A percentile compares a stretch with the other conserved stretches of the same genome.
phyloP scores from a whole-genome alignment of 352 stramenopile species.

The Phytophthora pluvialis region DNA sequence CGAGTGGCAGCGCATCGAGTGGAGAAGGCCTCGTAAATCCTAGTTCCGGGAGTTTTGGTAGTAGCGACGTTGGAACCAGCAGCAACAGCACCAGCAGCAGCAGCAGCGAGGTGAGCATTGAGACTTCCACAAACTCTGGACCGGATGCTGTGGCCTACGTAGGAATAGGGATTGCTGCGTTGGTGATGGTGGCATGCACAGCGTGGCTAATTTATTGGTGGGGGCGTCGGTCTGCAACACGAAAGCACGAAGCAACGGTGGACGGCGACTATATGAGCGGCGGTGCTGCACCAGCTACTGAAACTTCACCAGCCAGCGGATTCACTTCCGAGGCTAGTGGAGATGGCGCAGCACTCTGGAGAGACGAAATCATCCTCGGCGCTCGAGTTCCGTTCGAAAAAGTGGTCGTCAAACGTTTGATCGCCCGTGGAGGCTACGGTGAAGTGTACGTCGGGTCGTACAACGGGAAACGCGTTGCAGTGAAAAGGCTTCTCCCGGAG shows the following conservation, averaged over 20 bases:
- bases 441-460: constrained; percentile 30
- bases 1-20: background rate
- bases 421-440: constrained; percentile 35
- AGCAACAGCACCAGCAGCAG: background rate
- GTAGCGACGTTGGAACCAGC: background rate
- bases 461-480: constrained; percentile 23
- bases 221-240: background rate
- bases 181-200: background rate
- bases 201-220: background rate
- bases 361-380: constrained; percentile 31
- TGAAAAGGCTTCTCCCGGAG: constrained; percentile 31
- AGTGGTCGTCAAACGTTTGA: constrained; percentile 21
- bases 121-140: background rate
- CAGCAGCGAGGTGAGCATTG: background rate
- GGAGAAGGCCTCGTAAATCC: background rate
- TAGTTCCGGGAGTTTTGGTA: background rate
- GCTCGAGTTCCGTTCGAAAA: constrained; percentile 40
- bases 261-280: background rate
- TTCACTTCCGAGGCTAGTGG: background rate
- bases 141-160: constrained; percentile 2
- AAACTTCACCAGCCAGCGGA: background rate
- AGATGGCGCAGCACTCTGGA: background rate
- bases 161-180: background rate
- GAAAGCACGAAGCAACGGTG: background rate
- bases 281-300: background rate